These are phyloP conservation scores for Trichoderma semiorbis DNA, from an alignment of 2,329 filamentous ascomycete genomes.

Conservation along the genomic window DNA sequence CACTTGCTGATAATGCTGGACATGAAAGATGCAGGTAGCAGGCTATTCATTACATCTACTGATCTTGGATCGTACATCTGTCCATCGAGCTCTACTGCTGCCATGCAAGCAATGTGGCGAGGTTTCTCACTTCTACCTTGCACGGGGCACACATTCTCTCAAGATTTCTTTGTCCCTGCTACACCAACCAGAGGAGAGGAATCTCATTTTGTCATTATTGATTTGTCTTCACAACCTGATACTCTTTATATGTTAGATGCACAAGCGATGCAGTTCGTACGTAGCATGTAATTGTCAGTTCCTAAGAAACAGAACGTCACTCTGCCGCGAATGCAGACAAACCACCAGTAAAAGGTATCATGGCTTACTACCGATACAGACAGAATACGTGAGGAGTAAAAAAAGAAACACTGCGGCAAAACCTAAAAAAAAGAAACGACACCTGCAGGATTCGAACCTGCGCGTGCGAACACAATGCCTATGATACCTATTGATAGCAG, in stretches of 20 bases:
- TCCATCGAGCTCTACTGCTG: neutral
- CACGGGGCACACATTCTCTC: neutral
- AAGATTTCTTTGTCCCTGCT: neutral
- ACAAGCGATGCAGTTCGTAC: neutral
- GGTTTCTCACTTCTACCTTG: neutral
- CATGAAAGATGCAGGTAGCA: neutral
- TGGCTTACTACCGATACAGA: neutral
- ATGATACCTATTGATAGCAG: slow-evolving; percentile 18
- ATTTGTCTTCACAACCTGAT: neutral
- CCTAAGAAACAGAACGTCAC: neutral
- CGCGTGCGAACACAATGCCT: slow-evolving; percentile 21
- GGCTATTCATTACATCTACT: neutral
- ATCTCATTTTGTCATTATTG: neutral
- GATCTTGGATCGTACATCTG: neutral
- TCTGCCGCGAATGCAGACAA: neutral
- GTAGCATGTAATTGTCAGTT: neutral
- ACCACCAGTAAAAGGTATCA: neutral
- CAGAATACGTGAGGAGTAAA: neutral
- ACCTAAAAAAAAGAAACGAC: slow-evolving; percentile 5
- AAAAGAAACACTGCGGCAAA: neutral
- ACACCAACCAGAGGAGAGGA: neutral
- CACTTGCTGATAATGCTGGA: no score
- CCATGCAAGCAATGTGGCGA: neutral
- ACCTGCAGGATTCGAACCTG: slow-evolving; percentile 20
- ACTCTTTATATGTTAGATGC: neutral